Conservation (phyloP, 306 rosid genomes). For the Alnus glutinosa region DNA sequence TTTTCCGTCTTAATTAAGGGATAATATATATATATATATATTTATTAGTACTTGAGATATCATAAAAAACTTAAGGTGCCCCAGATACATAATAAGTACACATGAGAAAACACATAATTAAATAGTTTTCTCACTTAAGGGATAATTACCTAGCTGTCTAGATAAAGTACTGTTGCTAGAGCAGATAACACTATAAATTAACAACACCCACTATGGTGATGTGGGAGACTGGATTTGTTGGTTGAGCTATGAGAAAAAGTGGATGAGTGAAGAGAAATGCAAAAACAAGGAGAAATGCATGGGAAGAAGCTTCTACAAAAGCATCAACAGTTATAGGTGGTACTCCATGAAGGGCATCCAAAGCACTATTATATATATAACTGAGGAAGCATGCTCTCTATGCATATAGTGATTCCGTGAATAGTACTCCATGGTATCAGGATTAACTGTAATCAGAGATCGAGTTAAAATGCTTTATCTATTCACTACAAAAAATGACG, state of each 20-base stretch:
- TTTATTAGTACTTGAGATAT: no score
- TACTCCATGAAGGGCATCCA: neutral
- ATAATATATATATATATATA: no score
- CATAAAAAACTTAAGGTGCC: no score
- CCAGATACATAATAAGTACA: no score
- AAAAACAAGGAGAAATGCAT: conserved; percentile 32
- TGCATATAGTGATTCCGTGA: conserved; percentile 68
- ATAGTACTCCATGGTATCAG: conserved; percentile 19
- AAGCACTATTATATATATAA: conserved; percentile 22
- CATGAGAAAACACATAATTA: no score
- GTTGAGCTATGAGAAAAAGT: conserved; percentile 31
- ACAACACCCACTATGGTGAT: conserved; percentile 66
- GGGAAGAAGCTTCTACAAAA: conserved; percentile 33
- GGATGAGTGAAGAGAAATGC: conserved; percentile 32
- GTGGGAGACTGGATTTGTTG: conserved; percentile 31
- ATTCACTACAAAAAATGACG: conserved; percentile 72
- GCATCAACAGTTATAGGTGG: conserved; percentile 3
- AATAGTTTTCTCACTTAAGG: neutral
- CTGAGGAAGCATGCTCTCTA: conserved; percentile 7
- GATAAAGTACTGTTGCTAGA: conserved; percentile 57
- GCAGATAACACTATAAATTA: conserved; percentile 62
- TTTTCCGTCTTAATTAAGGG: no score
- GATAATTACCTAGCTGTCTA: conserved; percentile 54
- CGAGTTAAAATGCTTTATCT: conserved; percentile 37
- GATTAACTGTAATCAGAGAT: conserved; percentile 48